Evolutionary conservation across 1,139 yeast genomes (phyloP).

Genomic region (Kodamaea arcana): DNA sequence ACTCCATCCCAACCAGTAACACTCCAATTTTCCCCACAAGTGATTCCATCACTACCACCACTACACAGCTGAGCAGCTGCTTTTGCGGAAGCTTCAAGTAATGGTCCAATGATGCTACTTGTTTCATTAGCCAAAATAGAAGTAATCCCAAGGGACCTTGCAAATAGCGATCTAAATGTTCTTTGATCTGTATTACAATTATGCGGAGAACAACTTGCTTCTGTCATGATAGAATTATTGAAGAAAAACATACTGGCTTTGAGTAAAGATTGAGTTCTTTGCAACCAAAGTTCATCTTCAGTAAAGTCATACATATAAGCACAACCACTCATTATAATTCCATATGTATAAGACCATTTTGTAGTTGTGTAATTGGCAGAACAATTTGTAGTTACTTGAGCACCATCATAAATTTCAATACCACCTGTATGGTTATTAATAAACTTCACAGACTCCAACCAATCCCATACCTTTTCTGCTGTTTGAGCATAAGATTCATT

Average conservation of each 20-base stretch:
- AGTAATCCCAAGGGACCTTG: slow-evolving; percentile 12
- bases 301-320: slow-evolving; percentile 7
- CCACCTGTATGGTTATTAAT: slow-evolving; percentile 7
- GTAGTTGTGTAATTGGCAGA: slow-evolving; percentile 2
- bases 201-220: slow-evolving; percentile 4
- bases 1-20: slow-evolving; percentile 4
- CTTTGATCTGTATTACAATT: slow-evolving; percentile 8
- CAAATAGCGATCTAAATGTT: slow-evolving; percentile 10
- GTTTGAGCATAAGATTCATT: slow-evolving; percentile 56
- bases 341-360: slow-evolving; percentile 8
- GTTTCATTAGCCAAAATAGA: slow-evolving; percentile 11
- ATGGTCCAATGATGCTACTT: slow-evolving; percentile 7
- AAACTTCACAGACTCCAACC: slow-evolving; percentile 54
- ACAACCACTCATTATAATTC: slow-evolving; percentile 5
- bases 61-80: slow-evolving; percentile 6
- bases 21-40: slow-evolving; percentile 8
- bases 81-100: slow-evolving; percentile 2
- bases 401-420: slow-evolving; percentile 8
- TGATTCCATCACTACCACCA: slow-evolving; percentile 8
- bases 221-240: slow-evolving; percentile 4
- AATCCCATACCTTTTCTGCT: slow-evolving; percentile 63
- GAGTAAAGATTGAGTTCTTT: slow-evolving; percentile 7
- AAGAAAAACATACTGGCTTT: slow-evolving; percentile 5
- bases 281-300: slow-evolving; percentile 4
- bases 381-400: slow-evolving; percentile 5